Evolutionary conservation across 1,284 basidiomycete genomes (phyloP).

Genomic region (Thecaphora frezii): DNA sequence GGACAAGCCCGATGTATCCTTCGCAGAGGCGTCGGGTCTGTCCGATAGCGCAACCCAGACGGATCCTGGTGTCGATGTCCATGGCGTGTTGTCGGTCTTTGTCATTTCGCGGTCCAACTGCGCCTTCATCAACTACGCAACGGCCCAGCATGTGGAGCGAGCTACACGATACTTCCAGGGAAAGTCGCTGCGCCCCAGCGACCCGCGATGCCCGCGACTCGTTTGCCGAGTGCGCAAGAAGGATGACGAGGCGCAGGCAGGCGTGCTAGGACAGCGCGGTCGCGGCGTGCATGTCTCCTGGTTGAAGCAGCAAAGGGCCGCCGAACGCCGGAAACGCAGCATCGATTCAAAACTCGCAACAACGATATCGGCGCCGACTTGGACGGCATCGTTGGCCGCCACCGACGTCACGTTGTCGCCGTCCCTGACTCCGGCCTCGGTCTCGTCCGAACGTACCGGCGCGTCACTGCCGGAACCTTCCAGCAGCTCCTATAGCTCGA

Average conservation of each 20-base stretch:
- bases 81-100: slow-evolving; percentile 82
- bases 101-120: slow-evolving; percentile 89
- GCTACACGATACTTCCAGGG: slow-evolving; percentile 78
- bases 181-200: slow-evolving; percentile 67
- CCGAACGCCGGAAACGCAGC: no score
- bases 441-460: neutral
- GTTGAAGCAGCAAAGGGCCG: slow-evolving; percentile 65
- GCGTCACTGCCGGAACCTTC: slow-evolving; percentile 2
- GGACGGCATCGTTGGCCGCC: no score
- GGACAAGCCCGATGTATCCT: neutral
- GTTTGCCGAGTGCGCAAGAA: slow-evolving; percentile 81
- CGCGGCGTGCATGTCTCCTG: slow-evolving; percentile 79
- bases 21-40: slow-evolving; percentile 2
- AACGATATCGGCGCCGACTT: no score
- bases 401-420: neutral
- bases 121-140: slow-evolving; percentile 85
- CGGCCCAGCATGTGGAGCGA: slow-evolving; percentile 67
- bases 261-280: slow-evolving; percentile 87
- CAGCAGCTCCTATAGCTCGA: slow-evolving; percentile 24
- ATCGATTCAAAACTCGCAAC: no score
- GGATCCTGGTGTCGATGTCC: slow-evolving; percentile 32
- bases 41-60: neutral
- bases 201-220: slow-evolving; percentile 73
- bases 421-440: neutral
- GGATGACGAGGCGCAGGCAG: slow-evolving; percentile 84